phyloP scores from a whole-genome alignment of 2,329 filamentous ascomycete genomes.

The Fonsecaea pugnacius region DNA sequence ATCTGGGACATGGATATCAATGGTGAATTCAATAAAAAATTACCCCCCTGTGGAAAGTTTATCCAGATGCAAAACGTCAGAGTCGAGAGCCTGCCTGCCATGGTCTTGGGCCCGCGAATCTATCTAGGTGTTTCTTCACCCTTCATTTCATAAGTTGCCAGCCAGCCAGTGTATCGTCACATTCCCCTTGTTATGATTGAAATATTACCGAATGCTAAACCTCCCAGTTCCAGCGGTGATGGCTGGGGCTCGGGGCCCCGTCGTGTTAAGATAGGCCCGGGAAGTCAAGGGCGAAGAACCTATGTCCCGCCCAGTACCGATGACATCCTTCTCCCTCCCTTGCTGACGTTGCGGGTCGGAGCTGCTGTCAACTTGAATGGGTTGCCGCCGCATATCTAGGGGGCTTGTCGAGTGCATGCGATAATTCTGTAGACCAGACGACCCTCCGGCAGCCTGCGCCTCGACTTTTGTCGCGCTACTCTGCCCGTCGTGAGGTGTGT shows the following conservation, averaged over 20 bases:
- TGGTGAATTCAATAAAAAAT: not conserved
- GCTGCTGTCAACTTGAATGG: constrained; percentile 15
- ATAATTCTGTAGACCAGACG: constrained; percentile 24
- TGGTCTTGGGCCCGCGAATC: not conserved
- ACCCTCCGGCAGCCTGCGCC: constrained; percentile 10
- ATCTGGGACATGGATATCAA: not conserved
- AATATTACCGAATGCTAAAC: constrained; percentile 38
- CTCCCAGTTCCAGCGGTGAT: constrained; percentile 36
- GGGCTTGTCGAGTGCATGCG: constrained; percentile 32
- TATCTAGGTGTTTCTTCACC: not conserved
- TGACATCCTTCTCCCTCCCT: constrained; percentile 23
- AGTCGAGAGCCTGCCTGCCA: not conserved
- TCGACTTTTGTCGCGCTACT: constrained; percentile 43
- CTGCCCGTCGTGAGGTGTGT: constrained; percentile 50
- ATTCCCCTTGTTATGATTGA: not conserved
- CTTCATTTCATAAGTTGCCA: not conserved
- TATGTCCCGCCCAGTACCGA: constrained; percentile 19
- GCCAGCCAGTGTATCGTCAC: not conserved
- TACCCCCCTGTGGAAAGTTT: not conserved
- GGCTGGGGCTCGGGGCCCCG: constrained; percentile 21
- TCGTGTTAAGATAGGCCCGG: constrained; percentile 20
- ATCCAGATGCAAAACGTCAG: not conserved
- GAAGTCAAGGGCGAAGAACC: constrained; percentile 31
- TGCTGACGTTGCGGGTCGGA: constrained; percentile 8
- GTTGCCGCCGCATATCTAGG: constrained; percentile 33